These are phyloP conservation scores for Aspergillus affinis DNA, from an alignment of 495 filamentous ascomycete species.

Conservation along the genomic window DNA sequence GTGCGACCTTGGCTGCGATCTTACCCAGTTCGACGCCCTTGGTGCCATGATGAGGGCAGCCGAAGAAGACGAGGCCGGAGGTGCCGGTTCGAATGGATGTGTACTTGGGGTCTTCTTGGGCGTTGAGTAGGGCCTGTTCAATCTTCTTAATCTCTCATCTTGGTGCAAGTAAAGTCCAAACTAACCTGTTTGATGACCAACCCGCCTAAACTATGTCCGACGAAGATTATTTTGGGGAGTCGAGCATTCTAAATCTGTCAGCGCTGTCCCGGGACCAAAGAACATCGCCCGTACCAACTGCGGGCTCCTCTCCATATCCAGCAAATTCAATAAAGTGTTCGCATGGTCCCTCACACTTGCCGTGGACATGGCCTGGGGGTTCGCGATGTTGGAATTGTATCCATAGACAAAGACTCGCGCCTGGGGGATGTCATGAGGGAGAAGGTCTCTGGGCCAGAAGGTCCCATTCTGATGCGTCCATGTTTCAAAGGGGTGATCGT, in stretches of 20 bases:
- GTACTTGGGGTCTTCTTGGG: conserved; percentile 42
- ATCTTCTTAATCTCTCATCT: neutral
- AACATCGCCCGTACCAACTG: conserved; percentile 17
- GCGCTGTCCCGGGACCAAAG: neutral
- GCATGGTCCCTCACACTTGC: conserved; percentile 41
- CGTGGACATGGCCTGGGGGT: conserved; percentile 38
- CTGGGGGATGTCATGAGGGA: conserved; percentile 39
- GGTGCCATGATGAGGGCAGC: conserved; percentile 44
- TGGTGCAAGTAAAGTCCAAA: too few species aligned
- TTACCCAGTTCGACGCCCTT: conserved; percentile 40
- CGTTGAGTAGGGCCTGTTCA: conserved; percentile 39
- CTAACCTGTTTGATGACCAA: conserved; percentile 47
- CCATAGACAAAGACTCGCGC: conserved; percentile 44
- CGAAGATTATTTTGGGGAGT: conserved; percentile 41
- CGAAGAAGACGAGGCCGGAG: conserved; percentile 47
- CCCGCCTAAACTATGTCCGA: conserved; percentile 48
- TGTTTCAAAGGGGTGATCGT: conserved; percentile 41
- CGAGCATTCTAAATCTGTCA: conserved; percentile 12
- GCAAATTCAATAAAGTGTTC: conserved; percentile 37
- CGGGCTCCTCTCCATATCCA: conserved; percentile 34
- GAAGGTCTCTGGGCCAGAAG: conserved; percentile 43
- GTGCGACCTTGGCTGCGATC: conserved; percentile 38
- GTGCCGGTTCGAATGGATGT: conserved; percentile 39
- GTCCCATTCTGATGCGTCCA: conserved; percentile 39
- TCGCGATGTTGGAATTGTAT: conserved; percentile 44